Conservation (phyloP, 2,329 filamentous ascomycete species). For the Fusarium liriodendri region DNA sequence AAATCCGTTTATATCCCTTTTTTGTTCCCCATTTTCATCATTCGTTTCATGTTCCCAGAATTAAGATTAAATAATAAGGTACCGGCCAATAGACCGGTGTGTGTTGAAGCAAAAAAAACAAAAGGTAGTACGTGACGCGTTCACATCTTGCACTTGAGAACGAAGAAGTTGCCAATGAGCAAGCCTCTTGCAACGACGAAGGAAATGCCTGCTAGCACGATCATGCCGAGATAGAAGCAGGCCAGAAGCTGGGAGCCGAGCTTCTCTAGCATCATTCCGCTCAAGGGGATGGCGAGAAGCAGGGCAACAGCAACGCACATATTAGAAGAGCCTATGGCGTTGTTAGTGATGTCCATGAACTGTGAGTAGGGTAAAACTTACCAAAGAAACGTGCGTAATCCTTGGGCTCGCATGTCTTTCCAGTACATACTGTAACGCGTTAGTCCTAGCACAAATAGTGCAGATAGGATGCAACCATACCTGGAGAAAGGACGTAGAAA, state of each 20-base stretch:
- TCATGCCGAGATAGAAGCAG: conserved; percentile 56
- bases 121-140: neutral
- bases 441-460: neutral
- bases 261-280: conserved; percentile 56
- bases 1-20: neutral
- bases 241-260: conserved; percentile 55
- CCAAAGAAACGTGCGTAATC: conserved; percentile 57
- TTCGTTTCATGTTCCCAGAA: neutral
- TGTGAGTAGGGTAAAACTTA: neutral
- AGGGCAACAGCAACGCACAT: conserved; percentile 57
- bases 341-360: neutral
- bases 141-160: conserved; percentile 11
- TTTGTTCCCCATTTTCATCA: neutral
- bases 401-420: conserved; percentile 56
- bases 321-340: conserved; percentile 54
- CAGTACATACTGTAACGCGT: conserved; percentile 52
- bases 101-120: neutral
- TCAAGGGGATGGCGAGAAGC: conserved; percentile 57
- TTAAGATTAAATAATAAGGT: neutral
- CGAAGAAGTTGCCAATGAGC: conserved; percentile 9
- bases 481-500: conserved; percentile 54
- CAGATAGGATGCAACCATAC: neutral
- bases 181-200: conserved; percentile 35
- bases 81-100: neutral
- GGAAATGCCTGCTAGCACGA: conserved; percentile 48